Conservation (phyloP, 2,329 filamentous ascomycete genomes). For the Lecanicillium sp. region DNA sequence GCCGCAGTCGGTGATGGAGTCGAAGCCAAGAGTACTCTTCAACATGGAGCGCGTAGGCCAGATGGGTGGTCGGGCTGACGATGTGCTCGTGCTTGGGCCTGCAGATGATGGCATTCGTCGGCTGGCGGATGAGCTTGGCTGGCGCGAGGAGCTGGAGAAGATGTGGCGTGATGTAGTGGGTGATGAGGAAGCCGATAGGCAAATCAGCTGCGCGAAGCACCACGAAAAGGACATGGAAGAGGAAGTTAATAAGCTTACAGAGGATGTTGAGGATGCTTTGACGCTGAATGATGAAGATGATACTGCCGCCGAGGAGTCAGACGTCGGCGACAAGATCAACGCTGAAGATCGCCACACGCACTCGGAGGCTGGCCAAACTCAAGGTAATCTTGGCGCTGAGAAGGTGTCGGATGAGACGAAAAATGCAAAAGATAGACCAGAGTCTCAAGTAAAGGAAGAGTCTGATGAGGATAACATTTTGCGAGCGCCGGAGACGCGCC, state of each 20-base stretch:
- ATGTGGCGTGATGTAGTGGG: conserved; percentile 65
- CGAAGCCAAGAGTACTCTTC: conserved; percentile 71
- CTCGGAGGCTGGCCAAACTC: neutral
- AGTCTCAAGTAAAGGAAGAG: too few relatives aligned
- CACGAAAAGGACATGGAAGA: conserved; percentile 28
- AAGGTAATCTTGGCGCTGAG: neutral
- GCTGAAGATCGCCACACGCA: neutral
- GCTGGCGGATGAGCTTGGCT: conserved; percentile 73
- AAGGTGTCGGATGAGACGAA: too few relatives aligned
- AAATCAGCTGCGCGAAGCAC: conserved; percentile 25
- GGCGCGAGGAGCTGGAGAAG: conserved; percentile 72
- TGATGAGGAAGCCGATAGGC: conserved; percentile 45
- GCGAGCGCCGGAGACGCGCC: too few relatives aligned
- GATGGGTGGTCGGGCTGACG: conserved; percentile 68
- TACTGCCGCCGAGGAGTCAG: conserved; percentile 4
- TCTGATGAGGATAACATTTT: too few relatives aligned
- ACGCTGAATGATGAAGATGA: conserved; percentile 18
- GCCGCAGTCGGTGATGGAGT: conserved; percentile 53
- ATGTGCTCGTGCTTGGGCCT: conserved; percentile 74
- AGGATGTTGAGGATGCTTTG: conserved; percentile 25
- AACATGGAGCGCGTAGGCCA: conserved; percentile 79
- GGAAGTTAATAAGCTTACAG: conserved; percentile 32
- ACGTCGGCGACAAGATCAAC: neutral
- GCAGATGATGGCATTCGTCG: conserved; percentile 76
- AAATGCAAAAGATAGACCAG: too few relatives aligned